A percentile compares a stretch with the other conserved stretches of the same genome.
phyloP scores from a whole-genome alignment of 1,284 basidiomycete genomes.

The Tylopilus sp. region DNA sequence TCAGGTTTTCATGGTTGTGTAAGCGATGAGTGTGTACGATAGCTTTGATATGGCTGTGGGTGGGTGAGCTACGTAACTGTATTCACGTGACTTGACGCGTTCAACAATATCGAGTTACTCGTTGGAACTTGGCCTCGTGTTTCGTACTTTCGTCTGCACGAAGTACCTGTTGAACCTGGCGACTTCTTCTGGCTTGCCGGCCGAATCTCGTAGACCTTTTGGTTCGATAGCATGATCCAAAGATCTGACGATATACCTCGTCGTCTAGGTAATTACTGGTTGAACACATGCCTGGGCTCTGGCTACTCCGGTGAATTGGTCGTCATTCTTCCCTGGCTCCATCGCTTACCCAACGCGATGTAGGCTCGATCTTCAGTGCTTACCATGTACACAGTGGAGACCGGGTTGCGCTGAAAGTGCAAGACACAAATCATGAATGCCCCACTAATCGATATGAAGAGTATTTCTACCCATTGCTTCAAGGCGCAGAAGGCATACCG shows the following conservation, averaged over 20 bases:
- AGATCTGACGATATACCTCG: conserved; percentile 34
- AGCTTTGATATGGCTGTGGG: neutral
- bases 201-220: neutral
- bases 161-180: neutral
- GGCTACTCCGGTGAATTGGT: conserved; percentile 47
- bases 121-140: conserved; percentile 10
- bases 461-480: conserved; percentile 60
- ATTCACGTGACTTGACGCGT: conserved; percentile 33
- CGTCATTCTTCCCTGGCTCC: neutral
- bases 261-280: conserved; percentile 45
- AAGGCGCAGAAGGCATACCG: conserved; percentile 70
- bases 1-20: neutral
- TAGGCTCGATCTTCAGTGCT: conserved; percentile 64
- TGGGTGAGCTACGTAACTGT: conserved; percentile 15
- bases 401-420: conserved; percentile 66
- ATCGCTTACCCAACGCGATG: conserved; percentile 1
- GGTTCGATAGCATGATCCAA: conserved; percentile 16
- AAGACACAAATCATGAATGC: conserved; percentile 61
- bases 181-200: neutral
- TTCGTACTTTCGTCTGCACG: neutral
- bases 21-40: neutral
- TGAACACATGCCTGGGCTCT: conserved; percentile 45
- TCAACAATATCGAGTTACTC: neutral
- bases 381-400: conserved; percentile 50
- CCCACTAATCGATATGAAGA: conserved; percentile 71